Percentiles rank a stretch among this genome's conserved stretches.
Evolutionary conservation across 495 filamentous ascomycete species (phyloP).

Genomic region (Lepidopterella palustris): DNA sequence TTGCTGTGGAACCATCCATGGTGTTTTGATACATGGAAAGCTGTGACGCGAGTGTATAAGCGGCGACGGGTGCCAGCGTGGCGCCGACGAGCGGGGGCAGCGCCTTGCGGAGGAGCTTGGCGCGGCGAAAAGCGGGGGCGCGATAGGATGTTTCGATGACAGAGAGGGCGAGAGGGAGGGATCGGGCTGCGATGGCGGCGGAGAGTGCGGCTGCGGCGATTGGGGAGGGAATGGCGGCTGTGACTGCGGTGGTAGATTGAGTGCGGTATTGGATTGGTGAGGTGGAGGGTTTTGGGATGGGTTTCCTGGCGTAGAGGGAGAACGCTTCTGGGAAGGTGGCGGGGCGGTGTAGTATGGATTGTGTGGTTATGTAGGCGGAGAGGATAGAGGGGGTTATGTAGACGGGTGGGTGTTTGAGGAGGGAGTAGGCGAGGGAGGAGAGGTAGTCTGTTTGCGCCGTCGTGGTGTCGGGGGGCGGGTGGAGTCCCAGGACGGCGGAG

Average conservation of each 20-base stretch:
- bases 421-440: conserved; percentile 50
- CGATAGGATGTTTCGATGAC: conserved; percentile 75
- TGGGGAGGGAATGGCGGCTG: conserved; percentile 60
- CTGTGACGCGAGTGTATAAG: conserved; percentile 59
- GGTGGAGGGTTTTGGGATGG: conserved; percentile 55
- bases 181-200: conserved; percentile 66
- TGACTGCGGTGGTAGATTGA: conserved; percentile 59
- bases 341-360: conserved; percentile 62
- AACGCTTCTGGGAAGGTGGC: conserved; percentile 72
- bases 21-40: conserved; percentile 57
- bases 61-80: conserved; percentile 57
- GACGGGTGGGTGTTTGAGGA: conserved; percentile 68
- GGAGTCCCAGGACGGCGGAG: conserved; percentile 34
- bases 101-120: conserved; percentile 53
- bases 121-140: conserved; percentile 61
- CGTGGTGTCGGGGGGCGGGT: conserved; percentile 16
- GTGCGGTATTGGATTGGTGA: conserved; percentile 52
- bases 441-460: conserved; percentile 40
- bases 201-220: conserved; percentile 65
- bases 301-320: conserved; percentile 77
- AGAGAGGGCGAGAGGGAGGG: conserved; percentile 67
- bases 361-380: conserved; percentile 61
- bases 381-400: conserved; percentile 74
- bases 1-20: conserved; percentile 63
- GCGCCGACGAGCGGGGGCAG: conserved; percentile 47